phyloP scores from a whole-genome alignment of 2,329 filamentous ascomycete species.

The Coniella lustricola region DNA sequence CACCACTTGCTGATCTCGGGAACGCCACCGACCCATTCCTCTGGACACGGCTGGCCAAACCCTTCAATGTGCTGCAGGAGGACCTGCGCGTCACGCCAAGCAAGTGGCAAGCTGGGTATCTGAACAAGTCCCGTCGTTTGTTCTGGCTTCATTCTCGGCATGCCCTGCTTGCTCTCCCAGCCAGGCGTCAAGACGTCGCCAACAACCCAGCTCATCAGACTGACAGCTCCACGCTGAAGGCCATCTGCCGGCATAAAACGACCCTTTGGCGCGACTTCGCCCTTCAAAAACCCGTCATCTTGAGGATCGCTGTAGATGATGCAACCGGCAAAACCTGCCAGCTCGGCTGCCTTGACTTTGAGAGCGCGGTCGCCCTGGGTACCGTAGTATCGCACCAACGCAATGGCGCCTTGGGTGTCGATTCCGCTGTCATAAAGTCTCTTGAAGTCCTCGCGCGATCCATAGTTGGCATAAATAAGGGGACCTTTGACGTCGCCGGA shows the following conservation, averaged over 20 bases:
- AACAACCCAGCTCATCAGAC: conserved; percentile 72
- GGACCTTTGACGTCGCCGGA: conserved; percentile 80
- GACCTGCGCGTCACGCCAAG: conserved; percentile 81
- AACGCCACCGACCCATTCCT: conserved; percentile 70
- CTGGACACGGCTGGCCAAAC: conserved; percentile 60
- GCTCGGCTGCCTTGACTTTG: conserved; percentile 85
- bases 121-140: conserved; percentile 66
- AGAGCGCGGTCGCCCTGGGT: conserved; percentile 64
- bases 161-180: conserved; percentile 61
- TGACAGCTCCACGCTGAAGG: conserved; percentile 76
- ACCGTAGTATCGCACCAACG: conserved; percentile 74
- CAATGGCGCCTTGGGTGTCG: conserved; percentile 71
- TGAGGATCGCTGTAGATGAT: conserved; percentile 88
- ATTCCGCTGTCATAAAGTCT: conserved; percentile 63
- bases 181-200: conserved; percentile 92
- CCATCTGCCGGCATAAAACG: conserved; percentile 74
- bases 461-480: conserved; percentile 88
- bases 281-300: conserved; percentile 73
- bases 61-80: conserved; percentile 71
- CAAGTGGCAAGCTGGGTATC: conserved; percentile 84
- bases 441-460: conserved; percentile 76
- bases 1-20: conserved; percentile 74
- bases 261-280: conserved; percentile 67
- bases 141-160: conserved; percentile 59
- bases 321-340: conserved; percentile 78